phyloP scores from a whole-genome alignment of 164 flowering plant species.

The Taxillus chinensis region DNA sequence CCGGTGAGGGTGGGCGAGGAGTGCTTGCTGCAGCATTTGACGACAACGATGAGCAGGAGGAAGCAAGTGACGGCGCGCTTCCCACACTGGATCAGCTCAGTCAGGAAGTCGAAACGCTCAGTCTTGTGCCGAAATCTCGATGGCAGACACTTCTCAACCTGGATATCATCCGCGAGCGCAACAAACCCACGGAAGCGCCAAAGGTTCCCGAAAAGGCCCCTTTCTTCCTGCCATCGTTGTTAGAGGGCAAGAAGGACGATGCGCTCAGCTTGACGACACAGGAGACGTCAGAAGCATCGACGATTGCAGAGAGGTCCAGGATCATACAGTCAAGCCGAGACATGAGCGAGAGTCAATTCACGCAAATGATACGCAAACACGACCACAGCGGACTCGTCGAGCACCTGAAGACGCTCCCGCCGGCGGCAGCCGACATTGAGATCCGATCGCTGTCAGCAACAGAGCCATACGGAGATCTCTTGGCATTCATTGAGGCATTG shows the following conservation, averaged over 20 bases:
- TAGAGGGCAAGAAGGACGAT: background rate
- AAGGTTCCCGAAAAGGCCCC: background rate
- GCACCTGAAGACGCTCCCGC: background rate
- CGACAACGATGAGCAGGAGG: too few relatives aligned
- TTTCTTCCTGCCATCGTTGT: background rate
- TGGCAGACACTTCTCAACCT: background rate
- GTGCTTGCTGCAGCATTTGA: too few relatives aligned
- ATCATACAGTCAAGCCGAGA: background rate
- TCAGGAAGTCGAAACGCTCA: background rate
- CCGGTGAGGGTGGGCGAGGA: too few relatives aligned
- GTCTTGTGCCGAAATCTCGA: background rate
- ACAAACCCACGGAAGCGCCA: background rate
- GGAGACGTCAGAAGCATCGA: background rate
- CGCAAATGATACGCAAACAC: too few relatives aligned
- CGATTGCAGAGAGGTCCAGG: background rate
- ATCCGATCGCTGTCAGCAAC: background rate
- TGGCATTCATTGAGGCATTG: background rate
- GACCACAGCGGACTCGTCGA: background rate
- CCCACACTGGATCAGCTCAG: too few relatives aligned
- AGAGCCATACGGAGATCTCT: background rate
- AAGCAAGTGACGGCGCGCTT: too few relatives aligned
- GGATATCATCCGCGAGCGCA: background rate
- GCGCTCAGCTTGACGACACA: background rate
- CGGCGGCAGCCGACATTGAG: background rate
- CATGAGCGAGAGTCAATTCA: background rate